Evolutionary conservation across 2,329 filamentous ascomycete genomes (phyloP).

Genomic region (Fusarium austroafricanum): DNA sequence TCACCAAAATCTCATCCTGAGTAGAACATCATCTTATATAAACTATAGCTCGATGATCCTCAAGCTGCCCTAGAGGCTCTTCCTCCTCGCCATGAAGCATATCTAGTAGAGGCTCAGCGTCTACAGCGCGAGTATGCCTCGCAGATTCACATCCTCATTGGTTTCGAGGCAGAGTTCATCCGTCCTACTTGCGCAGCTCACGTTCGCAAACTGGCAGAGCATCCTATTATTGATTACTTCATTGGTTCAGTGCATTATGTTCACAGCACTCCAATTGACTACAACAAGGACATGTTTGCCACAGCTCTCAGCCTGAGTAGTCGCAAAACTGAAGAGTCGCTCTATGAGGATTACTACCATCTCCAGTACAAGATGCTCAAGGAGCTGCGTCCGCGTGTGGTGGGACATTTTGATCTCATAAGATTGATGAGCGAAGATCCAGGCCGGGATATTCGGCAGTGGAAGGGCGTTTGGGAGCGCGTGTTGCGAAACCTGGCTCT

Average conservation of each 20-base stretch:
- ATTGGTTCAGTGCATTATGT: constrained; percentile 94
- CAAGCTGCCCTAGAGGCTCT: constrained; percentile 61
- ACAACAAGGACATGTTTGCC: constrained; percentile 75
- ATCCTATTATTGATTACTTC: constrained; percentile 83
- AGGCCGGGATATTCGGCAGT: constrained; percentile 67
- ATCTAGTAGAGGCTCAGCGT: constrained; percentile 78
- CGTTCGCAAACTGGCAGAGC: constrained; percentile 70
- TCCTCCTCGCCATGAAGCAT: constrained; percentile 72
- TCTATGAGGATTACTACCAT: constrained; percentile 90
- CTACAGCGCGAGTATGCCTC: constrained; percentile 76
- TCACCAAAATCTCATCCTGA: neutral
- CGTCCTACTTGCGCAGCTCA: constrained; percentile 70
- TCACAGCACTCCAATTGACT: constrained; percentile 89
- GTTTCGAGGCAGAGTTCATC: constrained; percentile 95
- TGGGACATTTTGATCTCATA: constrained; percentile 96
- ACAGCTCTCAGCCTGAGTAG: constrained; percentile 53
- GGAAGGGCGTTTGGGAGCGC: constrained; percentile 76
- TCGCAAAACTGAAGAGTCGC: constrained; percentile 70
- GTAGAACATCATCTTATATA: constrained; percentile 11
- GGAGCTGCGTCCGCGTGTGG: constrained; percentile 76
- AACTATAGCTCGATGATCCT: constrained; percentile 61
- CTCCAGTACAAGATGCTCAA: constrained; percentile 84
- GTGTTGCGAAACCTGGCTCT: constrained; percentile 79
- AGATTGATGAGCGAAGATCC: constrained; percentile 80
- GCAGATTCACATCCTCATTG: constrained; percentile 83